phyloP scores from a whole-genome alignment of 352 stramenopile genomes.

The Pythium utonaiense region DNA sequence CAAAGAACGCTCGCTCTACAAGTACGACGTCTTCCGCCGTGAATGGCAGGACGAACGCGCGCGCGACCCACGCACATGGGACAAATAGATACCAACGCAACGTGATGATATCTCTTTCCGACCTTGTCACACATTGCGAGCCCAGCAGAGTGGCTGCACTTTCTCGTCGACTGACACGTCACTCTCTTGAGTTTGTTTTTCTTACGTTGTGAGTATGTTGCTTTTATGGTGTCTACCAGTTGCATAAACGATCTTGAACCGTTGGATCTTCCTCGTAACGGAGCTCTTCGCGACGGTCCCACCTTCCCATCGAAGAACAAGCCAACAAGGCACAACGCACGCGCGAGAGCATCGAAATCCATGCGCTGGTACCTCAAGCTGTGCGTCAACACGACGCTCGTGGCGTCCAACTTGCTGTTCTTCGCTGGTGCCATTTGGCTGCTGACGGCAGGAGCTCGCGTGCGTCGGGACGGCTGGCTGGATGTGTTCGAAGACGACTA shows the following conservation, averaged over 20 bases:
- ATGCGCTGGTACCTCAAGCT: slow-evolving; percentile 16
- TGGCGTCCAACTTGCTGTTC: slow-evolving; percentile 20
- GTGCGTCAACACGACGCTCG: slow-evolving; percentile 16
- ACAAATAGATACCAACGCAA: slow-evolving; percentile 21
- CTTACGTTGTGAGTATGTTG: neutral
- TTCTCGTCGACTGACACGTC: neutral
- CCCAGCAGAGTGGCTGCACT: neutral
- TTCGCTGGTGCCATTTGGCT: slow-evolving; percentile 20
- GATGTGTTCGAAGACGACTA: slow-evolving; percentile 30
- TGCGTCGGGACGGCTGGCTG: slow-evolving; percentile 24
- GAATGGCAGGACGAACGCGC: slow-evolving; percentile 72
- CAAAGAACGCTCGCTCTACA: slow-evolving; percentile 58
- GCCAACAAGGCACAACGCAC: too few relatives aligned
- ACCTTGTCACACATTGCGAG: neutral
- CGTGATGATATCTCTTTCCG: neutral
- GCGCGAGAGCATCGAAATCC: neutral
- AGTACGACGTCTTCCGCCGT: slow-evolving; percentile 73
- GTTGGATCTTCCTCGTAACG: slow-evolving; percentile 2
- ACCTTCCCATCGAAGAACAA: neutral
- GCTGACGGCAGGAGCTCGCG: slow-evolving; percentile 7
- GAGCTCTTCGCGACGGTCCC: neutral
- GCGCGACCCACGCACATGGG: slow-evolving; percentile 51
- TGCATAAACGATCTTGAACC: slow-evolving; percentile 15
- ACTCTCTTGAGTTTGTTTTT: neutral
- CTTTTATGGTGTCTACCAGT: slow-evolving; percentile 2